These are phyloP conservation scores for Rhodamnia argentea DNA, from an alignment of 345 rosid species.

Conservation along the genomic window DNA sequence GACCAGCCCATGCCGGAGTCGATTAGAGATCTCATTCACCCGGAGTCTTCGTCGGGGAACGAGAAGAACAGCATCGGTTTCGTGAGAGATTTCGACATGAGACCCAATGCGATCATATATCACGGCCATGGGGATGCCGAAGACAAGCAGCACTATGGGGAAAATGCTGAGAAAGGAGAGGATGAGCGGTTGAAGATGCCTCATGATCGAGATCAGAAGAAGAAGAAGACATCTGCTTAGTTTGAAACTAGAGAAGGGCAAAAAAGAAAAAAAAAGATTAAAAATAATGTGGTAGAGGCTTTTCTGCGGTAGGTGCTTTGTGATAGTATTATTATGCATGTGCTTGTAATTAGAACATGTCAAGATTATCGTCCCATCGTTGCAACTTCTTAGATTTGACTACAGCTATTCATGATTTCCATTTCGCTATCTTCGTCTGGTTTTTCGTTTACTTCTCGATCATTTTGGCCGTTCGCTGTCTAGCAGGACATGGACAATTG, in stretches of 20 bases:
- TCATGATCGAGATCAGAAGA: neutral
- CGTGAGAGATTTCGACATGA: slow-evolving; percentile 24
- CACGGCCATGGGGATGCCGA: slow-evolving; percentile 5
- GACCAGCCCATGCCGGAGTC: slow-evolving; percentile 54
- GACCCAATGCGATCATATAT: slow-evolving; percentile 19
- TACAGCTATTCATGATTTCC: neutral
- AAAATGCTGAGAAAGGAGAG: neutral
- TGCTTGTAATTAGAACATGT: neutral
- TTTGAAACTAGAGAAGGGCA: neutral
- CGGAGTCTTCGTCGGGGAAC: neutral
- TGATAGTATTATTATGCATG: neutral
- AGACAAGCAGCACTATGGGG: neutral
- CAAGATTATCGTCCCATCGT: neutral
- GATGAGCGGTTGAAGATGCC: neutral
- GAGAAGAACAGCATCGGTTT: neutral
- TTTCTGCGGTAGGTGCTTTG: neutral
- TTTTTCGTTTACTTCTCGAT: neutral
- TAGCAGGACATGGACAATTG: neutral
- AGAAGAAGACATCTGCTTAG: neutral
- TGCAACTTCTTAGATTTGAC: too few species aligned
- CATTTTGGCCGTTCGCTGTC: neutral
- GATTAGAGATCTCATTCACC: slow-evolving; percentile 19
- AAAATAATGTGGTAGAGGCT: neutral
- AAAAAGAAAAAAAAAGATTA: neutral
- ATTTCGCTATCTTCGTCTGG: neutral